A percentile compares a stretch with the other conserved stretches of the same genome.
phyloP scores from a whole-genome alignment of 345 rosid genomes.

The Mangifera indica region DNA sequence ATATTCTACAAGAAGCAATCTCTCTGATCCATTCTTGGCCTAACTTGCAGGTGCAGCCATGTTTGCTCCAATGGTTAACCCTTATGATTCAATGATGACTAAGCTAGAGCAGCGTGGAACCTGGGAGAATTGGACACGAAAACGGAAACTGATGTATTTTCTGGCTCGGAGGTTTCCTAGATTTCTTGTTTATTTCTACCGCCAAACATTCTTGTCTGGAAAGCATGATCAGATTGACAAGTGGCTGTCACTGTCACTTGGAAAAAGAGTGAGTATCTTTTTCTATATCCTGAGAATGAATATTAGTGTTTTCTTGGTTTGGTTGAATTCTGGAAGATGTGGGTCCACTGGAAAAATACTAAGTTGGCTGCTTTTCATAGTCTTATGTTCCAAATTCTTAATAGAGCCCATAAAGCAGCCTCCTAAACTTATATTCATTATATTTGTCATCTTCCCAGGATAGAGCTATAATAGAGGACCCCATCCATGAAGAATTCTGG shows the following conservation, averaged over 20 bases:
- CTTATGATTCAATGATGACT: conserved; percentile 59
- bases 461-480: conserved; percentile 64
- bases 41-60: conserved; percentile 56
- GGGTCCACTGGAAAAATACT: neutral
- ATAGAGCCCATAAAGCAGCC: neutral
- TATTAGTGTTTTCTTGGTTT: neutral
- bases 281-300: neutral
- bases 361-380: neutral
- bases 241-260: conserved; percentile 62
- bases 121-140: conserved; percentile 58
- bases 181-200: conserved; percentile 50
- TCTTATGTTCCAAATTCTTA: neutral
- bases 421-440: neutral
- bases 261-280: conserved; percentile 46
- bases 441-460: conserved; percentile 39
- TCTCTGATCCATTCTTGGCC: conserved; percentile 4
- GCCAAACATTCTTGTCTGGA: conserved; percentile 56
- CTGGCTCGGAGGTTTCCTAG: conserved; percentile 59
- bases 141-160: conserved; percentile 58
- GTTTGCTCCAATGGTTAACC: conserved; percentile 73
- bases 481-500: conserved; percentile 69
- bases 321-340: neutral
- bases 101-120: conserved; percentile 46
- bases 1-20: neutral
- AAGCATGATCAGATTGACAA: conserved; percentile 61